Base-by-base conservation (phyloP, 108 stramenopile genomes). In the Conticribra weissflogii region DNA sequence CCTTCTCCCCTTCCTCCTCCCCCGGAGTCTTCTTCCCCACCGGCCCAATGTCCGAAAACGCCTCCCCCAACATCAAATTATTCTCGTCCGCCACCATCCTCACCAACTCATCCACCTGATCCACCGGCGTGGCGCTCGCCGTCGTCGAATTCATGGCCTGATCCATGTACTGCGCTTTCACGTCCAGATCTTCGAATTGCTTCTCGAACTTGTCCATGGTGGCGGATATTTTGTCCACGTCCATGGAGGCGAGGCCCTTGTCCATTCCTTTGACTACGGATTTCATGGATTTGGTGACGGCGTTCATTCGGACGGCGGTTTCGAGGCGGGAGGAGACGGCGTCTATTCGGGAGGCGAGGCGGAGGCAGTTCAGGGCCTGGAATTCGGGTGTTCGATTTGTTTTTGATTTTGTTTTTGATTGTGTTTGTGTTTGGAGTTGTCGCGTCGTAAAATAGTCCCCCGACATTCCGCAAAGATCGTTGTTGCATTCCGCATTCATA, bases 121-220 rank as follows among this genome's bases (percentile, higher is more conserved):
- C 96, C 53, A 89, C 97, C 9, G 99, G 99, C 22, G 99, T 98
- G 15, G 89, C 78, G 51, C 88, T 90, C 28, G 97, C 93, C 1
- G 99, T 97, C n/a, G 96, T 94, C 16, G 86, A 84, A 81, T 95
- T 91, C 94, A 99, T 98, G 49, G 97, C 86, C 30, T 90, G 81
- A 61, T 98, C 97, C 98, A 99, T 98, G 72, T 95, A 96, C 27
- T 86, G 85, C 47, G 91, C 85, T 68, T 89, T 92, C 44, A 99
- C 99, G 73, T 99, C 99, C 83, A 98, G 83, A 83, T 97, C 97
- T 78, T 98, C 99, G 73, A 99, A 99, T 81, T 99, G 97, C 73
- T 89, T 81, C 80, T 99, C 98, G 72, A 99, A 99, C 66, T 96
- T 89, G 65, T 97, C 96, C 96, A 97, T 98, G 31, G 86, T 76